These are phyloP conservation scores for Cladorrhinum sp. DNA, from an alignment of 2,329 filamentous ascomycete species.

Conservation along the genomic window DNA sequence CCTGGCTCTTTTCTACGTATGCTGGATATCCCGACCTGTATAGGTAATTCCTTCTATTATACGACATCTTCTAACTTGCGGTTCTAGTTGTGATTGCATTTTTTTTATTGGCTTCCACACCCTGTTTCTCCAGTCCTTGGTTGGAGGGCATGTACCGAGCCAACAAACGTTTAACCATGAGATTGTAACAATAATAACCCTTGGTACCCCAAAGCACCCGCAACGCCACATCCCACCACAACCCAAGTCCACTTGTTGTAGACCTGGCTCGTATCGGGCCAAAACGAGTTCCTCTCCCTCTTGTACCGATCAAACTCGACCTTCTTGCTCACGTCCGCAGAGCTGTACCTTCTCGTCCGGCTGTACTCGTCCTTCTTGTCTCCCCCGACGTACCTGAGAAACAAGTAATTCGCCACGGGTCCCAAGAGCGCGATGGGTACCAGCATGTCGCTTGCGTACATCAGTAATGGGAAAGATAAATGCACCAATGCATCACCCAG, in stretches of 20 bases:
- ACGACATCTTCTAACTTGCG: too few relatives aligned
- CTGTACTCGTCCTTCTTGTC: conserved; percentile 55
- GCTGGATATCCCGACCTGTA: too few relatives aligned
- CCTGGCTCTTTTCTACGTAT: too few relatives aligned
- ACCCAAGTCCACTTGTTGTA: conserved; percentile 56
- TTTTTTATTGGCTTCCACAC: too few relatives aligned
- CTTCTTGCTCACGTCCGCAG: conserved; percentile 49
- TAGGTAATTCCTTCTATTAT: too few relatives aligned
- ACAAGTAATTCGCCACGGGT: conserved; percentile 56
- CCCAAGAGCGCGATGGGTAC: conserved; percentile 54
- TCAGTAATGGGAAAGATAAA: conserved; percentile 55
- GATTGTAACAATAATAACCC: background rate
- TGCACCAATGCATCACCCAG: conserved; percentile 60
- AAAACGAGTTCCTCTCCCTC: conserved; percentile 57
- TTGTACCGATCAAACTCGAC: conserved; percentile 51
- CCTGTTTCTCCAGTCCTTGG: too few relatives aligned
- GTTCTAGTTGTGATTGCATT: too few relatives aligned
- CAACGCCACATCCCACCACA: conserved; percentile 47
- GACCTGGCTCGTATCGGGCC: conserved; percentile 50
- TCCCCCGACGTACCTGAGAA: conserved; percentile 55
- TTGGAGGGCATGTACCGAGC: too few relatives aligned
- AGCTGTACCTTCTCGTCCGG: conserved; percentile 50
- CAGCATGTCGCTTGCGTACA: conserved; percentile 54
- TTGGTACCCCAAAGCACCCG: conserved; percentile 47
- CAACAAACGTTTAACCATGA: too few relatives aligned